phyloP scores from a whole-genome alignment of 306 rosid genomes.

The Rubus idaeus region DNA sequence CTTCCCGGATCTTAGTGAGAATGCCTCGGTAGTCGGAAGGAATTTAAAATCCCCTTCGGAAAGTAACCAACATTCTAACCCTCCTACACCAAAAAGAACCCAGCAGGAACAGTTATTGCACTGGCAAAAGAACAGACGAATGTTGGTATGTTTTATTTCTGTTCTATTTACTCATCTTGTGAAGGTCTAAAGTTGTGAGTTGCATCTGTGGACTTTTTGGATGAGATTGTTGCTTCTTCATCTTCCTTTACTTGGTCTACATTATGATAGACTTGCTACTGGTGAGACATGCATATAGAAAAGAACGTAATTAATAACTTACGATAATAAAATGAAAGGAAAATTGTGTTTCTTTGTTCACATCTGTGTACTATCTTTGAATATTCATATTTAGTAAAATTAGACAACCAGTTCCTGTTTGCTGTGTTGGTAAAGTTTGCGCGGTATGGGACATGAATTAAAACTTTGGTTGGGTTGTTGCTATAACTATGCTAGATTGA shows the following conservation, averaged over 20 bases:
- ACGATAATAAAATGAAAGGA: background rate
- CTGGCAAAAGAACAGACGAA: conserved; percentile 84
- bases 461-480: background rate
- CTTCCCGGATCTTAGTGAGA: conserved; percentile 55
- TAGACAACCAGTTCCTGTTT: background rate
- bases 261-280: background rate
- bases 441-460: background rate
- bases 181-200: conserved; percentile 1
- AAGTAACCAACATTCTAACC: conserved; percentile 31
- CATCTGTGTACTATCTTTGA: background rate
- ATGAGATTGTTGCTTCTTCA: background rate
- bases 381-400: background rate
- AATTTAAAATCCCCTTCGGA: conserved; percentile 15
- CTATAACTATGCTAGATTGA: background rate
- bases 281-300: background rate
- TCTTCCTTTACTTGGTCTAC: background rate
- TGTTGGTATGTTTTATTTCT: conserved; percentile 50
- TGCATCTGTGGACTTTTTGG: background rate
- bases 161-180: conserved; percentile 11
- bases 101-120: conserved; percentile 80
- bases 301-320: background rate
- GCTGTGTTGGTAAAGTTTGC: background rate
- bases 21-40: conserved; percentile 30
- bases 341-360: background rate
- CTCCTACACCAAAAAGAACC: conserved; percentile 43